phyloP scores from a whole-genome alignment of 2,329 filamentous ascomycete genomes.

The Aspergillus jensenii region DNA sequence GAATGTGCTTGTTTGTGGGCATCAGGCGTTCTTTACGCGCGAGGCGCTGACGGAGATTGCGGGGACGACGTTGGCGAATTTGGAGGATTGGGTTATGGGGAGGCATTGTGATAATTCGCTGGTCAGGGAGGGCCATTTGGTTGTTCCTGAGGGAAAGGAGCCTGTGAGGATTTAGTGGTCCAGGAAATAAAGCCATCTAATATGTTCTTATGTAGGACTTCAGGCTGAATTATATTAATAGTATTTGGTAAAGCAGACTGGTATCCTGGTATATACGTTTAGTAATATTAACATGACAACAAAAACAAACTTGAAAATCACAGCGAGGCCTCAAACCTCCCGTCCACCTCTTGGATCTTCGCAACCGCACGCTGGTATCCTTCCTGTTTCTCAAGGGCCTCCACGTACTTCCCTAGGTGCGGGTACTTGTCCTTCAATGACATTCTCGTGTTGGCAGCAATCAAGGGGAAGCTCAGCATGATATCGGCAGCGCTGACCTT shows the following conservation, averaged over 20 bases:
- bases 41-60: constrained; percentile 67
- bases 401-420: constrained; percentile 36
- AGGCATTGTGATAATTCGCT: constrained; percentile 31
- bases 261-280: constrained; percentile 1
- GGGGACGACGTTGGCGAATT: constrained; percentile 58
- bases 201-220: background rate
- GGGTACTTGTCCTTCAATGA: constrained; percentile 40
- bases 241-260: background rate
- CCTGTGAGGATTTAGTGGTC: constrained; percentile 29
- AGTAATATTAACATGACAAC: background rate
- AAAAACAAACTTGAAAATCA: constrained; percentile 10
- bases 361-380: constrained; percentile 41
- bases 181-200: background rate
- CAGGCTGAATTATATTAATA: background rate
- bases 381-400: constrained; percentile 35
- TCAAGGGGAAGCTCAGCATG: constrained; percentile 48
- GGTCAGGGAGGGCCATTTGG: constrained; percentile 30
- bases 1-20: constrained; percentile 66
- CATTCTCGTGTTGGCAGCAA: constrained; percentile 36
- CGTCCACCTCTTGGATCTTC: constrained; percentile 44
- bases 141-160: constrained; percentile 23
- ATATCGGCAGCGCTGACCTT: constrained; percentile 48
- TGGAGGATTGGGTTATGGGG: constrained; percentile 37
- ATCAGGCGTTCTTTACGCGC: constrained; percentile 69
- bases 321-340: constrained; percentile 33